Conservation (phyloP, 2,329 filamentous ascomycete species). For the Claviceps digitariae region DNA sequence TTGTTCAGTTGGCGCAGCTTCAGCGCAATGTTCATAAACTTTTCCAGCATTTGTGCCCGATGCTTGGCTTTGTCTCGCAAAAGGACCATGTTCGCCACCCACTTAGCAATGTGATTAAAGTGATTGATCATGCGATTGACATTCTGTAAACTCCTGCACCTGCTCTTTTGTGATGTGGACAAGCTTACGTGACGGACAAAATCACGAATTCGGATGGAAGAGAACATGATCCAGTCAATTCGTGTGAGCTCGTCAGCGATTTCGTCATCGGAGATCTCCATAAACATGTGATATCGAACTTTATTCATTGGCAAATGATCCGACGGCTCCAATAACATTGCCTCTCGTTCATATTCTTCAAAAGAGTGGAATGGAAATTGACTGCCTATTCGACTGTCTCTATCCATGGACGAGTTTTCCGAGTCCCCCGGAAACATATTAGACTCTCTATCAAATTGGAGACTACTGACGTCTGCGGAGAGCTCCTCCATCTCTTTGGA, state of each 20-base stretch:
- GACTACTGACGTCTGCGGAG: constrained; percentile 28
- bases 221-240: constrained; percentile 98
- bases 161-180: constrained; percentile 54
- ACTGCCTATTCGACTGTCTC: constrained; percentile 24
- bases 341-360: constrained; percentile 71
- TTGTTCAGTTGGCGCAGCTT: constrained; percentile 88
- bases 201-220: constrained; percentile 82
- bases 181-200: constrained; percentile 84
- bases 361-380: constrained; percentile 49
- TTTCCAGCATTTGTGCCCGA: constrained; percentile 78
- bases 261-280: constrained; percentile 72
- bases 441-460: constrained; percentile 34
- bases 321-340: constrained; percentile 55
- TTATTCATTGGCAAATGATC: constrained; percentile 64
- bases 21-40: constrained; percentile 82
- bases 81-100: constrained; percentile 72
- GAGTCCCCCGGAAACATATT: constrained; percentile 34
- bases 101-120: constrained; percentile 74
- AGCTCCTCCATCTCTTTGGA: constrained; percentile 27
- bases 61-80: constrained; percentile 94
- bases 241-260: constrained; percentile 85
- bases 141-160: constrained; percentile 64
- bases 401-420: constrained; percentile 26
- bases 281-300: constrained; percentile 77
- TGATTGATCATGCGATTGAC: constrained; percentile 92